Conservation (phyloP, 352 stramenopile genomes). For the Bremia lactucae region DNA sequence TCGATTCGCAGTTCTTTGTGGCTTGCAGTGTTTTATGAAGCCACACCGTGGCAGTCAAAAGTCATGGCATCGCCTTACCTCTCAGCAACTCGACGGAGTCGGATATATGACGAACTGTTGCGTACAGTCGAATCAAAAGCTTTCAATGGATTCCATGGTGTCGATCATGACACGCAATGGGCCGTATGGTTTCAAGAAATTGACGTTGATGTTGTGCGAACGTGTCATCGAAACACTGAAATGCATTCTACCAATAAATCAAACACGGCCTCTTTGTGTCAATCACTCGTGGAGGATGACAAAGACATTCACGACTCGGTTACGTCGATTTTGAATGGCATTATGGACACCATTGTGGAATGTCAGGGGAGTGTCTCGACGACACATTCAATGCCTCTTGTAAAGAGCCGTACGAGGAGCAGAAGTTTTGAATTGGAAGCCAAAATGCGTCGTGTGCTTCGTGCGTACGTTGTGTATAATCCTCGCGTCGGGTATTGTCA, state of each 20-base stretch:
- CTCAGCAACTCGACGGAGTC: slow-evolving; percentile 26
- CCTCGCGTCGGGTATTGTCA: slow-evolving; percentile 77
- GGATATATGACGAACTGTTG: slow-evolving; percentile 63
- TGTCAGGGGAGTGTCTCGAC: too few species aligned
- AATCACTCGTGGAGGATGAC: slow-evolving; percentile 1
- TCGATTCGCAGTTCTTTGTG: slow-evolving; percentile 45
- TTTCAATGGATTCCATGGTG: slow-evolving; percentile 8
- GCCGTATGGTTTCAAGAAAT: slow-evolving; percentile 71
- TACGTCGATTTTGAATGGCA: slow-evolving; percentile 9
- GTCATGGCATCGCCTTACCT: slow-evolving; percentile 32
- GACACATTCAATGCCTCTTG: too few species aligned
- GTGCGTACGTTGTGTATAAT: slow-evolving; percentile 76
- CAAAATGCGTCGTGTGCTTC: slow-evolving; percentile 68
- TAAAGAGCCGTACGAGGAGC: not conserved
- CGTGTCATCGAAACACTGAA: slow-evolving; percentile 51
- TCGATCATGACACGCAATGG: slow-evolving; percentile 41
- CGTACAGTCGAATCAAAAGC: slow-evolving; percentile 41
- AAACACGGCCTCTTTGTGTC: not conserved
- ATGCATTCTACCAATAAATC: slow-evolving; percentile 4
- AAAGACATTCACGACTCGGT: slow-evolving; percentile 10
- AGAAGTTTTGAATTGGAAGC: slow-evolving; percentile 24
- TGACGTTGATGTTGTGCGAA: slow-evolving; percentile 69
- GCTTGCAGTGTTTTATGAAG: slow-evolving; percentile 55
- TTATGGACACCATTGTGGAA: slow-evolving; percentile 13
- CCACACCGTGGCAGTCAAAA: slow-evolving; percentile 34